These are phyloP conservation scores for Pseudogymnoascus sp. DNA, from an alignment of 2,329 filamentous ascomycete genomes.

Conservation along the genomic window DNA sequence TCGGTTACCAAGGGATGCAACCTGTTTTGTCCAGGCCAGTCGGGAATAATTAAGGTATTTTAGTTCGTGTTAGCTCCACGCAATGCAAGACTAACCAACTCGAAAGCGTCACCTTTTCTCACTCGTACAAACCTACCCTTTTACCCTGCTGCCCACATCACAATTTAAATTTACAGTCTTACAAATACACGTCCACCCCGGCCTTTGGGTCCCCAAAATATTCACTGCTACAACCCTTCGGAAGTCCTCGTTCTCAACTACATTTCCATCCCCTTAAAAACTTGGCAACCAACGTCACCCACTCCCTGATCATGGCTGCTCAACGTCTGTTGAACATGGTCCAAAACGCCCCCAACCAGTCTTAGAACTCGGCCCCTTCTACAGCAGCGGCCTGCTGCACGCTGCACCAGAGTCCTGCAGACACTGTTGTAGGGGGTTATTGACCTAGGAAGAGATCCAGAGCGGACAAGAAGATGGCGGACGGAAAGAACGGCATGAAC, in stretches of 20 bases:
- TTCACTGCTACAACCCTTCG: background rate
- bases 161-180: conserved; percentile 3
- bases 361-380: conserved; percentile 4
- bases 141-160: conserved; percentile 8
- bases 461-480: background rate
- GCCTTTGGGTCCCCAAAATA: background rate
- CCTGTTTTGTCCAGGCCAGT: conserved; percentile 1
- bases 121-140: conserved; percentile 2
- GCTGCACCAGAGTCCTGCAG: background rate
- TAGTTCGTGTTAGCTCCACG: conserved; percentile 1
- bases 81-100: background rate
- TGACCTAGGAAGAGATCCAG: background rate
- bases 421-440: conserved; percentile 9
- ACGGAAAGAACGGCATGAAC: conserved; percentile 6
- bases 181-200: conserved; percentile 4
- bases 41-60: conserved; percentile 8
- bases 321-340: conserved; percentile 10
- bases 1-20: background rate
- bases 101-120: conserved; percentile 5
- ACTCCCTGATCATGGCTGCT: conserved; percentile 8
- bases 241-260: background rate
- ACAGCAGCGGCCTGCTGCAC: conserved; percentile 7
- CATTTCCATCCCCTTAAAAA: background rate
- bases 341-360: conserved; percentile 6
- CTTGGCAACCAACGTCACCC: background rate